Evolutionary conservation across 768 basidiomycete species (phyloP), one percentile per base, ranked within the genome.

Genomic region (Antrodiella citrinella): DNA sequence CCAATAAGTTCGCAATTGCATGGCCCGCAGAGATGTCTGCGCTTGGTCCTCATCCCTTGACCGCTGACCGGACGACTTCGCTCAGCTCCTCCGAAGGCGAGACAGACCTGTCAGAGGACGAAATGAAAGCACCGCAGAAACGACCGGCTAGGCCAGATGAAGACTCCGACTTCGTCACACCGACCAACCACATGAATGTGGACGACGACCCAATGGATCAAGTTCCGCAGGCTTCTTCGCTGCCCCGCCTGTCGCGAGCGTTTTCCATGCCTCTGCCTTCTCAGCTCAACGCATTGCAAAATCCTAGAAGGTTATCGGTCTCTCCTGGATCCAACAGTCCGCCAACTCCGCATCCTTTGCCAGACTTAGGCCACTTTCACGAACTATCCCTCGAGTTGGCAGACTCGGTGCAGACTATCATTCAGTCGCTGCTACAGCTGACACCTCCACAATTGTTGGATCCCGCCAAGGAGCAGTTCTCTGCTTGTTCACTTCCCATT

Each of bases 391-490:
- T 86, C 23, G 93, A 97, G 66, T 74, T 96, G 12, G 91, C 94
- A 11, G 94, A 96, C 66, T 84, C 86, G 10, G 80, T 92, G 11
- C 92, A 96, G 69, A 80, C 86, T 71, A 81, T 90, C 51, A 85
- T 95, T 35, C 91, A 96, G 64, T 94, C 90, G 1, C 78, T 97
- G 57, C 76, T 96, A 2, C 91, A 94, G 59, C 74, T 96, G 55
- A 89, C 89, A 0, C 92, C 93, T 3, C 80, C 86, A 0, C 94
- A 97, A 65, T 70, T 96, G 18, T 76, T 96, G 43, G 92, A 96
- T 62, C 81, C 88, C n/a, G 84, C 86, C 2, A 94, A 89, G 65
- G 93, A 97, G 61, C 92, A 93, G 62, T 87, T 92, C 61, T 86
- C 92, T 1, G 86, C 90, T 21, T 95, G 90, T 64, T 79, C 91